Evolutionary conservation across 2,329 filamentous ascomycete species (phyloP).

Genomic region (Sodiomyces alkalinus): DNA sequence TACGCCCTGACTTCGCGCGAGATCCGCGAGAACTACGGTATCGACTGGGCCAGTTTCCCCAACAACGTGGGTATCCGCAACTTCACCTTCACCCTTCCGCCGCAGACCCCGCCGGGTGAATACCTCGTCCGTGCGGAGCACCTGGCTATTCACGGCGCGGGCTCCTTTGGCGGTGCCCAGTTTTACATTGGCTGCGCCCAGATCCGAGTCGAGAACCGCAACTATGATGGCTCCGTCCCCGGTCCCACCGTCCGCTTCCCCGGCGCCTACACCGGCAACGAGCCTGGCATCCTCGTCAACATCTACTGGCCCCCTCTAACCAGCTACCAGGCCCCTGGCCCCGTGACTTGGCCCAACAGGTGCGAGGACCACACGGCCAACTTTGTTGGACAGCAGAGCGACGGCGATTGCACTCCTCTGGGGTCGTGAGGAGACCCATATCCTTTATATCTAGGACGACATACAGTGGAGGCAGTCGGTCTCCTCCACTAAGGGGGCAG

Average conservation of each 20-base stretch:
- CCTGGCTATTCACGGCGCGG: constrained; percentile 18
- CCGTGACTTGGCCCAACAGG: constrained; percentile 16
- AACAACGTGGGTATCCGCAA: constrained; percentile 15
- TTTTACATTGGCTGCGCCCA: constrained; percentile 22
- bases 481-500: no score
- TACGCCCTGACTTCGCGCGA: constrained; percentile 16
- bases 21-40: constrained; percentile 12
- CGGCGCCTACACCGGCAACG: constrained; percentile 16
- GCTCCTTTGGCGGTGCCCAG: constrained; percentile 17
- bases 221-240: constrained; percentile 14
- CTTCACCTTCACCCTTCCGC: constrained; percentile 19
- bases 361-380: constrained; percentile 23
- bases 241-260: constrained; percentile 16
- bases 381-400: constrained; percentile 15
- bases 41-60: constrained; percentile 17
- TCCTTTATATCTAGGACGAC: neutral
- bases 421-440: no score
- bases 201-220: constrained; percentile 16
- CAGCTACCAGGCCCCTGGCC: constrained; percentile 17
- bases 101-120: constrained; percentile 14
- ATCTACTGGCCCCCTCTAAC: constrained; percentile 19
- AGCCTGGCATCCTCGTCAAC: constrained; percentile 18
- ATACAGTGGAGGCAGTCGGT: no score
- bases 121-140: constrained; percentile 22
- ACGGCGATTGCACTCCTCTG: constrained; percentile 19